Conservation (phyloP, 2,329 filamentous ascomycete genomes). For the Colletotrichum kahawae region DNA sequence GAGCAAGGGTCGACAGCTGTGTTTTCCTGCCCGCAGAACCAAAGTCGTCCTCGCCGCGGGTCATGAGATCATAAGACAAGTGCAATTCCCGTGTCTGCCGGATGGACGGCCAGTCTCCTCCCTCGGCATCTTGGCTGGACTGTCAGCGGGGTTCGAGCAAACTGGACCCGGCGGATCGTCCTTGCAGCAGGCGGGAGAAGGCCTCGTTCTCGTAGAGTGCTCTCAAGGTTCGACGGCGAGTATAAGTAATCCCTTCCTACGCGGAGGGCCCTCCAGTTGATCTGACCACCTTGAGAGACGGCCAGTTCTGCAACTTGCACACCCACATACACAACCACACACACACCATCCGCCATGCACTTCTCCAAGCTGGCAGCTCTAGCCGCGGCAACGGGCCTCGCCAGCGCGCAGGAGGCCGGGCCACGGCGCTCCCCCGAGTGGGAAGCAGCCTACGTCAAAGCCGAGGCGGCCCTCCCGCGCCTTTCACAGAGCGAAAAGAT, state of each 20-base stretch:
- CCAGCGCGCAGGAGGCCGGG: conserved; percentile 9
- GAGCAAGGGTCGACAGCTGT: background rate
- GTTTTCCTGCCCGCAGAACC: background rate
- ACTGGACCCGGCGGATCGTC: conserved; percentile 1
- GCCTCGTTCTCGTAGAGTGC: background rate
- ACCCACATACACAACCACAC: background rate
- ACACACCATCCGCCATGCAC: background rate
- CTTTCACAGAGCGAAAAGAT: conserved; percentile 80
- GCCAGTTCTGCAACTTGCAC: background rate
- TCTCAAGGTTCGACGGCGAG: background rate
- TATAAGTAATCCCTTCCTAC: background rate
- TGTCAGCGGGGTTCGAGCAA: background rate
- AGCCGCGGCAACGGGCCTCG: conserved; percentile 16
- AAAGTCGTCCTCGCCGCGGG: background rate
- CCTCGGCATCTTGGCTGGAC: conserved; percentile 10
- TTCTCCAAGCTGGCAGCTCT: conserved; percentile 16
- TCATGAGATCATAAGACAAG: conserved; percentile 5
- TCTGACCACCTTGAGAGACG: background rate
- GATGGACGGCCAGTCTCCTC: background rate
- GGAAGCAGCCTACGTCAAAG: conserved; percentile 73
- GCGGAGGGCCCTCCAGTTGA: background rate
- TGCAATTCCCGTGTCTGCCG: background rate
- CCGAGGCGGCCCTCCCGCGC: conserved; percentile 67
- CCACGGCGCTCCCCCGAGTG: conserved; percentile 45
- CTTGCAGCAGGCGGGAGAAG: background rate